These are phyloP conservation scores for Serpula lacrymans DNA, from an alignment of 768 basidiomycete genomes.

Conservation along the genomic window DNA sequence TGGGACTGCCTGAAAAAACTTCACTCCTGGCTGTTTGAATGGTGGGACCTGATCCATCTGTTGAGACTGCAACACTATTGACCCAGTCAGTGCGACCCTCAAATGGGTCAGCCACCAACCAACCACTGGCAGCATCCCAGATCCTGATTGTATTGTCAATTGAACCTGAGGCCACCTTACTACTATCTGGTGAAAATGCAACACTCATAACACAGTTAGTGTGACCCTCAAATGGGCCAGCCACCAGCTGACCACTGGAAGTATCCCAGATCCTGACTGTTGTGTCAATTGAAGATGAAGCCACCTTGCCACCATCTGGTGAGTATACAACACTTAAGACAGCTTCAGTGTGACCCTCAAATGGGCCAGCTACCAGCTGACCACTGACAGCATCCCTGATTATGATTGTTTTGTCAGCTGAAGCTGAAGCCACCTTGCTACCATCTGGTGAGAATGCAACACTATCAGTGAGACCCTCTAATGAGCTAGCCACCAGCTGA, in stretches of 20 bases:
- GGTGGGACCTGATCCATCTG: no score
- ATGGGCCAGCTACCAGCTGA: slow-evolving; percentile 9
- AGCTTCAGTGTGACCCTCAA: slow-evolving; percentile 13
- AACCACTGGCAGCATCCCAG: slow-evolving; percentile 19
- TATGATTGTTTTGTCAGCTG: slow-evolving; percentile 12
- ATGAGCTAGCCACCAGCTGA: background rate
- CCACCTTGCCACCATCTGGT: background rate
- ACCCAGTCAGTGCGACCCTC: background rate
- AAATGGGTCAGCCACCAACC: no score
- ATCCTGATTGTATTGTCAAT: slow-evolving; percentile 26
- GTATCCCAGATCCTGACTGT: slow-evolving; percentile 1
- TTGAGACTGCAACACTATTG: background rate
- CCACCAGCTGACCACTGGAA: background rate
- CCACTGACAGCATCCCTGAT: slow-evolving; percentile 21
- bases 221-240: slow-evolving; percentile 5
- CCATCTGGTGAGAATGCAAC: background rate
- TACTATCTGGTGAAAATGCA: slow-evolving; percentile 26
- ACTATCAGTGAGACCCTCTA: background rate
- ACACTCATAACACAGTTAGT: slow-evolving; percentile 20
- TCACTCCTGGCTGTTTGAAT: no score
- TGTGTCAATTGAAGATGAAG: background rate
- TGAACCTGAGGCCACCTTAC: slow-evolving; percentile 26
- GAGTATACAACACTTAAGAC: background rate
- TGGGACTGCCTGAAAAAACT: no score
- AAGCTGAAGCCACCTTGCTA: background rate